A percentile compares a stretch with the other conserved stretches of the same genome.
Conservation (phyloP, 179 eudicot species). For the Beta corolliflora region DNA sequence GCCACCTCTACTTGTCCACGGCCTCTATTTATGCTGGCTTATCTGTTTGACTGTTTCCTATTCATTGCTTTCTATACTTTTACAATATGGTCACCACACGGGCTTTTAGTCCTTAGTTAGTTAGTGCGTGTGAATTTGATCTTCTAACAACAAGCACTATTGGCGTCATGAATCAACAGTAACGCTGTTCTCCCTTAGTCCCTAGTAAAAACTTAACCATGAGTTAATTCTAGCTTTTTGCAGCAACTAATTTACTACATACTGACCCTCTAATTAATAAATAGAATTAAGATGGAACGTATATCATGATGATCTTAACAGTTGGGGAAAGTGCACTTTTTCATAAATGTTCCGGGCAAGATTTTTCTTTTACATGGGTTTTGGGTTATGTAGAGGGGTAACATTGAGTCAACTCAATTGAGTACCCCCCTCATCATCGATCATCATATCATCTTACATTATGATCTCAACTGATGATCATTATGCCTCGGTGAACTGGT, state of each 20-base stretch:
- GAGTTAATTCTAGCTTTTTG: slow-evolving; percentile 13
- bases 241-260: slow-evolving; percentile 8
- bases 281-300: background rate
- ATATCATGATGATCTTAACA: slow-evolving; percentile 18
- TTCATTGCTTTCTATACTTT: too few relatives aligned
- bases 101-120: too few relatives aligned
- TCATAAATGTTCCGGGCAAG: slow-evolving; percentile 20
- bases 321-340: slow-evolving; percentile 17
- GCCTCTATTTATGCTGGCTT: too few relatives aligned
- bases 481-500: slow-evolving; percentile 25
- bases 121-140: too few relatives aligned
- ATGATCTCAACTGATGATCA: slow-evolving; percentile 18
- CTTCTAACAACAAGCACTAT: background rate
- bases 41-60: too few relatives aligned
- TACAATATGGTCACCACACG: too few relatives aligned
- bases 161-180: background rate
- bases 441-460: slow-evolving; percentile 28
- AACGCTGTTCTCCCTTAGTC: background rate
- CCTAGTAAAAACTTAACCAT: background rate
- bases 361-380: slow-evolving; percentile 13
- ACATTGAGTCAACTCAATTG: slow-evolving; percentile 32
- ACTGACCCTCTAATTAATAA: slow-evolving; percentile 1
- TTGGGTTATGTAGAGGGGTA: slow-evolving; percentile 18
- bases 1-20: too few relatives aligned
- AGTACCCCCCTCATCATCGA: slow-evolving; percentile 13